phyloP scores from a whole-genome alignment of 768 basidiomycete genomes.

The Fomitopsis serialis region DNA sequence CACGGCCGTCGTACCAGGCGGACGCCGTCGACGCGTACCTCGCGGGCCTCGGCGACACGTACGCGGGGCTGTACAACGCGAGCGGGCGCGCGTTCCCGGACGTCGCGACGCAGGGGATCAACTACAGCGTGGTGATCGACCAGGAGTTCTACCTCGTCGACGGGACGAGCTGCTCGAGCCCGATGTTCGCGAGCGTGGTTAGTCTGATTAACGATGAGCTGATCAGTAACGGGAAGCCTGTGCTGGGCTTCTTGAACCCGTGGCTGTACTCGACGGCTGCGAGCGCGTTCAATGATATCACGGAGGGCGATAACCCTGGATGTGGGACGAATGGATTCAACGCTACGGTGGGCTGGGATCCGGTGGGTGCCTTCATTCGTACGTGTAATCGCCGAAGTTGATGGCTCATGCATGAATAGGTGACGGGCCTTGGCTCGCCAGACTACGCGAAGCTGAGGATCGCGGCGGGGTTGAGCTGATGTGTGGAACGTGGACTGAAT shows the following conservation, averaged over 20 bases:
- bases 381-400: background rate
- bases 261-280: slow-evolving; percentile 25
- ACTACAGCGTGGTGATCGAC: slow-evolving; percentile 23
- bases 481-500: background rate
- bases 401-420: slow-evolving; percentile 22
- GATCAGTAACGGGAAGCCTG: slow-evolving; percentile 19
- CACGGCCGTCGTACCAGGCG: slow-evolving; percentile 31
- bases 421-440: slow-evolving; percentile 59
- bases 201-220: slow-evolving; percentile 30
- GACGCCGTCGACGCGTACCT: slow-evolving; percentile 33
- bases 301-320: slow-evolving; percentile 24
- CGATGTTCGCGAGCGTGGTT: slow-evolving; percentile 29
- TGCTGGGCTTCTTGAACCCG: slow-evolving; percentile 33
- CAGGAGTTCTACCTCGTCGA: slow-evolving; percentile 14
- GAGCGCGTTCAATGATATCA: slow-evolving; percentile 29
- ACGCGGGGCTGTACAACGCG: slow-evolving; percentile 25
- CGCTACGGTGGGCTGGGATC: slow-evolving; percentile 25
- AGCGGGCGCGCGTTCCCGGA: slow-evolving; percentile 45
- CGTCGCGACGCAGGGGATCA: slow-evolving; percentile 34
- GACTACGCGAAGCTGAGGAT: slow-evolving; percentile 34
- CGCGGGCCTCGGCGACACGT: slow-evolving; percentile 21
- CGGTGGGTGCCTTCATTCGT: slow-evolving; percentile 12
- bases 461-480: slow-evolving; percentile 1
- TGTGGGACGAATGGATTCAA: slow-evolving; percentile 28
- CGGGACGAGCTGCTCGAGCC: slow-evolving; percentile 29